Base-by-base conservation (phyloP, 805 yeast species). In the Suhomyces tanzawaensis region DNA sequence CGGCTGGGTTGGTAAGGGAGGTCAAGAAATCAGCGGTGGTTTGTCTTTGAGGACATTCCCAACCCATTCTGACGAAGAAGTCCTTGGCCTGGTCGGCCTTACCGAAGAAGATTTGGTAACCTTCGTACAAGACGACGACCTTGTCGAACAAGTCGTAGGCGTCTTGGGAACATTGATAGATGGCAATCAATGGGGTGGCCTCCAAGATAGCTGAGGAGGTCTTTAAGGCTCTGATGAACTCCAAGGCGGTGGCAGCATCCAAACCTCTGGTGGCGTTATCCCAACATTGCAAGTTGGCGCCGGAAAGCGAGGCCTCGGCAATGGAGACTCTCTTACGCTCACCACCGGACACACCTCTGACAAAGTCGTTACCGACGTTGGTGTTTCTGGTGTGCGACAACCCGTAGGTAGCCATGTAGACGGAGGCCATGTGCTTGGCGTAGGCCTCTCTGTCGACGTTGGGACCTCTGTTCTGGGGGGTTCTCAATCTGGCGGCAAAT, bases 251-350 rank as follows among this genome's bases (percentile, higher is more conserved):
- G 8, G 93, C 84, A 3, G 93, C 74, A 62, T 85, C 95, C 42
- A 86, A 70, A 51, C 95, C 95, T 66, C 93, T 77, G 4, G 95
- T 86, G 4, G 91, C 83, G 53, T 86, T 86, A 66, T 85, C 90
- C 79, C 85, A 82, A 60, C 85, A 78, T 46, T 75, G 81, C 35
- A 82, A 67, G 34, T 76, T 65, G 21, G 87, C 82, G 19, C 81
- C 77, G 34, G 81, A 71, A 32, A 83, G 74, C 32, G 82, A 64
- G 1, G 85, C 85, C 62, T 85, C 95, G 8, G 89, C 87, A 51
- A 85, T 80, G 8, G 91, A 82, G 3, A 85, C 91, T 66, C 95
- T 77, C 62, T 85, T 84, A 48, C 95, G 69, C 64, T 85, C 93
- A 70, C 95, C 93, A 53, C 95, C 91, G 36, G 91, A 81, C 28